phyloP scores from a whole-genome alignment of 257 asterid genomes.

The Scutellaria minor region DNA sequence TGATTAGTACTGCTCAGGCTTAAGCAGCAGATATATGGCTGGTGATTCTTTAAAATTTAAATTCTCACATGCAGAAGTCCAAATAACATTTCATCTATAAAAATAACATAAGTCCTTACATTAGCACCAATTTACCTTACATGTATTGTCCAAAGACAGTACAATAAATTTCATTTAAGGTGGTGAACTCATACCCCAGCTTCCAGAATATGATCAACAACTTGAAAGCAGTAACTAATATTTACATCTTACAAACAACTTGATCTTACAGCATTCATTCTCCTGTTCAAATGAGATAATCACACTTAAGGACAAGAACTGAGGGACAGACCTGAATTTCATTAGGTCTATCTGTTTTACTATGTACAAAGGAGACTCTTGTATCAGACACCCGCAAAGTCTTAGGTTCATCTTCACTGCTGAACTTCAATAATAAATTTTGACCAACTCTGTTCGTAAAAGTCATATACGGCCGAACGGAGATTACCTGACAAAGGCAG shows the following conservation, averaged over 20 bases:
- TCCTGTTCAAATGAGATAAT: constrained; percentile 5
- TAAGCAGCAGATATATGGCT: background rate
- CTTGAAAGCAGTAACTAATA: constrained; percentile 22
- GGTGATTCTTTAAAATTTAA: background rate
- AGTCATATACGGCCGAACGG: constrained; percentile 84
- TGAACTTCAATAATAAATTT: constrained; percentile 68
- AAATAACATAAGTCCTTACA: constrained; percentile 11
- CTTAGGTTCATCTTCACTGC: constrained; percentile 86
- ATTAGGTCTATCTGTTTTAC: constrained; percentile 59
- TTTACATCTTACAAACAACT: constrained; percentile 8
- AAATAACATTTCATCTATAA: constrained; percentile 14
- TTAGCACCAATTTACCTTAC: constrained; percentile 4
- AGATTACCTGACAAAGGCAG: constrained; percentile 66
- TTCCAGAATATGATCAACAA: constrained; percentile 12
- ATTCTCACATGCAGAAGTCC: constrained; percentile 2
- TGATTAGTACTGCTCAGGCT: constrained; percentile 4
- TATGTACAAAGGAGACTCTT: constrained; percentile 74
- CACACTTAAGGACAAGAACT: constrained; percentile 17
- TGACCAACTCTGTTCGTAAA: constrained; percentile 95
- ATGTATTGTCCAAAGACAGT: constrained; percentile 12
- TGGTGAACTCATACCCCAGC: constrained; percentile 12
- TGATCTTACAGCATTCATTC: constrained; percentile 16
- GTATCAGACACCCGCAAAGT: constrained; percentile 72
- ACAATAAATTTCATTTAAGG: background rate
- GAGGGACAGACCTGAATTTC: constrained; percentile 72